A percentile compares a stretch with the other conserved stretches of the same genome.
phyloP scores from a whole-genome alignment of 1,284 basidiomycete species.

The Athelia sp. region DNA sequence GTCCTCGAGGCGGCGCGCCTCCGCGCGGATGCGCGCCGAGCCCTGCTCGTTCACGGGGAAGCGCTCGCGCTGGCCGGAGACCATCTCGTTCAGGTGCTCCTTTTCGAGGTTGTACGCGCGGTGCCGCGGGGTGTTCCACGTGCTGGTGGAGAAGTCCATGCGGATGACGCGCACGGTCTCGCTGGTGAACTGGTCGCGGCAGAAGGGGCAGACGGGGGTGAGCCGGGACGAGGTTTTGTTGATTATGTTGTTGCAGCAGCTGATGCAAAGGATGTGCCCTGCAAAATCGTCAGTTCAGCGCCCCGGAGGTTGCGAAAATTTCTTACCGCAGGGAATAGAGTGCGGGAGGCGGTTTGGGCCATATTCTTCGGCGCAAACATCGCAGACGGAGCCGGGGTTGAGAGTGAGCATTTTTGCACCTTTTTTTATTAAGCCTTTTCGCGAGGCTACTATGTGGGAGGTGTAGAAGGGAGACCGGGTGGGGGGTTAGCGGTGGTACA shows the following conservation, averaged over 20 bases:
- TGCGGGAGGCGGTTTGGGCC: constrained; percentile 67
- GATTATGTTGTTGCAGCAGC: constrained; percentile 71
- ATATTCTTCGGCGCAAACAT: constrained; percentile 81
- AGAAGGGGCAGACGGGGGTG: constrained; percentile 72
- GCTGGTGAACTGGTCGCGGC: constrained; percentile 64
- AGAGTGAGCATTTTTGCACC: constrained; percentile 62
- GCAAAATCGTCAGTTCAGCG: constrained; percentile 7
- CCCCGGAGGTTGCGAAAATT: constrained; percentile 3
- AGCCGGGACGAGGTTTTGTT: constrained; percentile 69
- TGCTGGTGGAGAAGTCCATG: constrained; percentile 63
- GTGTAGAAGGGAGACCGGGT: constrained; percentile 12
- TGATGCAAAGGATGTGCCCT: constrained; percentile 74
- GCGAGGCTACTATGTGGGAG: background rate
- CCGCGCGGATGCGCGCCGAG: constrained; percentile 40
- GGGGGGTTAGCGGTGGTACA: constrained; percentile 6
- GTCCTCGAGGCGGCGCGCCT: constrained; percentile 65
- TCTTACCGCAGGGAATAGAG: constrained; percentile 71
- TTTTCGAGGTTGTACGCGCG: constrained; percentile 42
- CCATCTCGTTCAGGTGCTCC: constrained; percentile 2
- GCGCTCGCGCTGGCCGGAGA: constrained; percentile 17
- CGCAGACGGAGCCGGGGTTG: constrained; percentile 72
- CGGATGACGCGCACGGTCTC: constrained; percentile 69
- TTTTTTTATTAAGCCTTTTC: background rate
- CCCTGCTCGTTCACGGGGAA: constrained; percentile 30
- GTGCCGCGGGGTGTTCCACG: constrained; percentile 59